Conservation (phyloP, 106 monocot species). For the Dendrobium catenatum region DNA sequence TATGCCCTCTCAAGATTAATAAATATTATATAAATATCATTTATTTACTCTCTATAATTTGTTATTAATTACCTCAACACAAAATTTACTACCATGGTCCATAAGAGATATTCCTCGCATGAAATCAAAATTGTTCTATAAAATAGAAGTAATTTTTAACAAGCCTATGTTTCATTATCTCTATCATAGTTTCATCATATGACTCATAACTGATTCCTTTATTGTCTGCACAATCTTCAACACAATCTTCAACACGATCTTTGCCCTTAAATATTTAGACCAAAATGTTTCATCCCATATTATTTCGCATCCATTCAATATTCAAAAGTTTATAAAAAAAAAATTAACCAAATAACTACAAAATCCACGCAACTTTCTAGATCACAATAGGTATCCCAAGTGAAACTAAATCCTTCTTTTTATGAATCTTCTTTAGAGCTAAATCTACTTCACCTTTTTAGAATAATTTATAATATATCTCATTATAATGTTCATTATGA, state of each 20-base stretch:
- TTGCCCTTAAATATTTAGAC: not conserved
- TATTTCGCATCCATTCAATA: not conserved
- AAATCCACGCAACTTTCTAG: not conserved
- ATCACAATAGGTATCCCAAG: too few relatives aligned
- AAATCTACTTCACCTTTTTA: too few relatives aligned
- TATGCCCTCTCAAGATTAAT: not conserved
- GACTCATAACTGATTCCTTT: not conserved
- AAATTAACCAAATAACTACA: not conserved
- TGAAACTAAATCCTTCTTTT: too few relatives aligned
- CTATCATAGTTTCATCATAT: too few relatives aligned
- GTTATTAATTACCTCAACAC: not conserved
- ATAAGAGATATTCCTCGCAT: not conserved
- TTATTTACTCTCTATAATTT: not conserved
- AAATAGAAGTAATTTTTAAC: not conserved
- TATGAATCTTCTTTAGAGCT: too few relatives aligned
- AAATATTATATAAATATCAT: not conserved
- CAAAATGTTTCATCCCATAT: not conserved
- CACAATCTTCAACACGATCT: not conserved
- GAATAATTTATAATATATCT: too few relatives aligned
- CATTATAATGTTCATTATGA: too few relatives aligned
- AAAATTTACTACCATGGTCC: not conserved
- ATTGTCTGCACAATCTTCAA: not conserved
- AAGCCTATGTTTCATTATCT: not conserved
- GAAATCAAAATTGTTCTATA: not conserved
- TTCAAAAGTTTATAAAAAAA: not conserved